Conservation (phyloP, 176 grass and related monocot species). For the Oryza officinalis region DNA sequence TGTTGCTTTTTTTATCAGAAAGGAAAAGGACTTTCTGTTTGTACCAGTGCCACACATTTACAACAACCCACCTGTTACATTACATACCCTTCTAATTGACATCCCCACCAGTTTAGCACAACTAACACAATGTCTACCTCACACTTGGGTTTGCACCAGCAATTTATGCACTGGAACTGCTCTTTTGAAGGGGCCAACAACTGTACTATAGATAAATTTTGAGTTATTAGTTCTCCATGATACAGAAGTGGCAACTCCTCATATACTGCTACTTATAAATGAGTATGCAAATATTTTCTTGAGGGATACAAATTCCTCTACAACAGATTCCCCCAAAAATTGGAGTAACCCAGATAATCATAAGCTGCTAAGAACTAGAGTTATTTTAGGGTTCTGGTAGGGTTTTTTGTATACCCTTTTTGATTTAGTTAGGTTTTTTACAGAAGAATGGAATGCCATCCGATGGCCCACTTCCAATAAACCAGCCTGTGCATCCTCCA, state of each 20-base stretch:
- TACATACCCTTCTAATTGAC: neutral
- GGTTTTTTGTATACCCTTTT: conserved; percentile 17
- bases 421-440: conserved; percentile 45
- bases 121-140: neutral
- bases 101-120: neutral
- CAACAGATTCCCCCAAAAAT: conserved; percentile 12
- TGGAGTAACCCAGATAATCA: neutral
- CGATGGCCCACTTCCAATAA: conserved; percentile 49
- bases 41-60: neutral
- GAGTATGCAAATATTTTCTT: neutral
- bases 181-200: neutral
- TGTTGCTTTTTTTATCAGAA: neutral
- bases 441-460: conserved; percentile 52
- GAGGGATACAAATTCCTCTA: conserved; percentile 4
- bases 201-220: neutral
- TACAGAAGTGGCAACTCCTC: neutral
- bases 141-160: neutral
- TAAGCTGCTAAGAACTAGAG: conserved; percentile 8
- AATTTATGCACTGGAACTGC: conserved; percentile 21
- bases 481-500: conserved; percentile 49
- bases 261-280: neutral
- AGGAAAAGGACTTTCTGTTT: neutral
- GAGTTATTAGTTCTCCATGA: neutral
- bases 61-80: neutral
- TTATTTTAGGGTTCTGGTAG: conserved; percentile 18